A percentile compares a stretch with the other conserved stretches of the same genome.
Conservation (phyloP, 1,284 basidiomycete species). For the Sanghuangporus weigelae region DNA sequence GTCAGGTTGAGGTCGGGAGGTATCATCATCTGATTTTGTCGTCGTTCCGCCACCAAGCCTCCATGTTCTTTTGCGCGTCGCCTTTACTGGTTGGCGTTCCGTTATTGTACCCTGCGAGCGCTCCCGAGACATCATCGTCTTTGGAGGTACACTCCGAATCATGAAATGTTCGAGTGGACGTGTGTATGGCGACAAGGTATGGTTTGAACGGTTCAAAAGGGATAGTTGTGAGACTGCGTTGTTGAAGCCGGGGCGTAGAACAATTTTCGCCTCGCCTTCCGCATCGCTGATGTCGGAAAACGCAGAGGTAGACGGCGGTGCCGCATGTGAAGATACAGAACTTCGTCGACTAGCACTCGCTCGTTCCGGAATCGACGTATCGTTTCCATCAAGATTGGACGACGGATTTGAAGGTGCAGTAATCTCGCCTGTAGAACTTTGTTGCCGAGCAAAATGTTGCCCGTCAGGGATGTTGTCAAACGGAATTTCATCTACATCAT, state of each 20-base stretch:
- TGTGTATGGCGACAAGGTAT: conserved; percentile 89
- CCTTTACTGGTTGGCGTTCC: conserved; percentile 60
- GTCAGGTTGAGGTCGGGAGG: conserved; percentile 1
- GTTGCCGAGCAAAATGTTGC: background rate
- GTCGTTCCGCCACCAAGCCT: conserved; percentile 47
- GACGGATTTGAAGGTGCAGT: conserved; percentile 28
- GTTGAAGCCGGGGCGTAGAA: conserved; percentile 65
- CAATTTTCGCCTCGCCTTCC: conserved; percentile 48
- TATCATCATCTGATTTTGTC: conserved; percentile 8
- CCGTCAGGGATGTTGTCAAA: background rate
- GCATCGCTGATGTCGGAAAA: conserved; percentile 24
- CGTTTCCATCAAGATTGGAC: conserved; percentile 25
- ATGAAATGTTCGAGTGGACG: conserved; percentile 85
- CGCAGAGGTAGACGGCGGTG: conserved; percentile 8
- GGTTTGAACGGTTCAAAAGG: conserved; percentile 80
- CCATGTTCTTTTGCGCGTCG: conserved; percentile 71
- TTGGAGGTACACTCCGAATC: conserved; percentile 76
- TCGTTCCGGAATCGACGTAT: conserved; percentile 23
- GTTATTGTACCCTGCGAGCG: conserved; percentile 15
- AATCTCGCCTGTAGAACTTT: conserved; percentile 5
- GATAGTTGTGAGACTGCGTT: conserved; percentile 78
- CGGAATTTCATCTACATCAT: conserved; percentile 13
- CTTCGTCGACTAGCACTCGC: conserved; percentile 33
- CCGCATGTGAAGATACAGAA: conserved; percentile 35
- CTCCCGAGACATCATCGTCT: conserved; percentile 26